Conservation (phyloP, 208 protist species). For the Wallacemonas sp. region DNA sequence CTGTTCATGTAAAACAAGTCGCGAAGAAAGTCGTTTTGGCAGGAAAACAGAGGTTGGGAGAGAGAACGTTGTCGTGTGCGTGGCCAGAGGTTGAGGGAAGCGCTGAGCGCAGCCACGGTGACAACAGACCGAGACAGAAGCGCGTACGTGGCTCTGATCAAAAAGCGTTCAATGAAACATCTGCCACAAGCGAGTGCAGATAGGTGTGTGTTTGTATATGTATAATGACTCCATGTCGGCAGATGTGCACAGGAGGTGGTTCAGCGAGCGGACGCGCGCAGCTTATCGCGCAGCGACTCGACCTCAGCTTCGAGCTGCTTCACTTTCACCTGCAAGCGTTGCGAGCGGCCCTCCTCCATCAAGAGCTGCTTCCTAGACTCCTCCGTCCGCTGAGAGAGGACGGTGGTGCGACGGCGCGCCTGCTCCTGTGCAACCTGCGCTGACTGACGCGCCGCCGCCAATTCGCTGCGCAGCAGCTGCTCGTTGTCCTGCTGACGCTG, state of each 20-base stretch:
- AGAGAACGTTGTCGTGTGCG: too few species aligned
- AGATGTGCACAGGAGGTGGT: conserved; percentile 1
- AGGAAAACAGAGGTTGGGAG: too few species aligned
- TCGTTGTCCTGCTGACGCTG: conserved; percentile 34
- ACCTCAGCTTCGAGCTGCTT: conserved; percentile 67
- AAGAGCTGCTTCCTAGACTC: conserved; percentile 78
- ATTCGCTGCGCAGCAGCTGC: conserved; percentile 41
- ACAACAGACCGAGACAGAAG: too few species aligned
- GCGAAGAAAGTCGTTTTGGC: too few species aligned
- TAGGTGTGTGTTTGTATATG: too few species aligned
- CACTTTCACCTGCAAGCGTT: conserved; percentile 72
- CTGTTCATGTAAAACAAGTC: conserved; percentile 7
- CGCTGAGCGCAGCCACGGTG: too few species aligned
- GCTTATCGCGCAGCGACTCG: conserved; percentile 29
- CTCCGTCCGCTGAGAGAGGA: conserved; percentile 65
- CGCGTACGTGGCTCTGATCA: neutral
- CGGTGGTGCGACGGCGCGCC: conserved; percentile 26
- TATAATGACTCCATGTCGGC: neutral
- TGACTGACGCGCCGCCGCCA: conserved; percentile 45
- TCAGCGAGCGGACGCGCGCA: conserved; percentile 19
- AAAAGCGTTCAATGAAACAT: neutral
- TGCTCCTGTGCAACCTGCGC: conserved; percentile 48
- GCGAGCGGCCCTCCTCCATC: conserved; percentile 64
- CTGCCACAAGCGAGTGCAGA: too few species aligned
- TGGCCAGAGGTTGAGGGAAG: too few species aligned